These are phyloP conservation scores for Agaricus bisporus DNA, from an alignment of 768 basidiomycete species.

Conservation along the genomic window DNA sequence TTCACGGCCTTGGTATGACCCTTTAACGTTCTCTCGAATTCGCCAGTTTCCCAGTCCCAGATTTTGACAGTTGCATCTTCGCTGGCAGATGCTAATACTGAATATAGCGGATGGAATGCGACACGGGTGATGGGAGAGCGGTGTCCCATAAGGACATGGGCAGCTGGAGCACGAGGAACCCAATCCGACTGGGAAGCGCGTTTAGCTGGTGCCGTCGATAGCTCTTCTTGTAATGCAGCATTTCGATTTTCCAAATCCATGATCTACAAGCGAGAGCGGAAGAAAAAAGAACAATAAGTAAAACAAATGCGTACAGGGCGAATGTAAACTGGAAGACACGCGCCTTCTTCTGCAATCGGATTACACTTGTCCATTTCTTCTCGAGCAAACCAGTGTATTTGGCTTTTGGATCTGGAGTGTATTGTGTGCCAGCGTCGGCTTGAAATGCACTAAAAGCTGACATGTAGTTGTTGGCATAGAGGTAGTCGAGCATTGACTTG, in stretches of 20 bases:
- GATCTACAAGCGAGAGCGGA: conserved; percentile 44
- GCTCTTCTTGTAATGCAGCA: conserved; percentile 69
- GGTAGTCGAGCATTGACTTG: conserved; percentile 78
- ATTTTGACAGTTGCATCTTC: conserved; percentile 89
- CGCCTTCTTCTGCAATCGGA: conserved; percentile 93
- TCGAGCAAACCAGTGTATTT: conserved; percentile 84
- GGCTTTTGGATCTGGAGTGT: conserved; percentile 79
- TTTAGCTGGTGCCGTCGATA: conserved; percentile 41
- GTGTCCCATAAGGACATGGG: conserved; percentile 72
- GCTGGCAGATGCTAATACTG: conserved; percentile 76
- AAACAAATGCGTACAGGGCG: conserved; percentile 1
- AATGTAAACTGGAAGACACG: conserved; percentile 8
- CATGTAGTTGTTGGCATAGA: conserved; percentile 58
- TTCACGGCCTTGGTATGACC: conserved; percentile 87
- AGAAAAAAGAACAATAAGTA: background rate
- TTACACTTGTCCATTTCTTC: conserved; percentile 98
- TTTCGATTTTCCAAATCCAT: conserved; percentile 91
- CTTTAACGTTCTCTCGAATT: conserved; percentile 87
- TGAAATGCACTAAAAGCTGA: conserved; percentile 58
- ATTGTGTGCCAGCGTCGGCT: conserved; percentile 49
- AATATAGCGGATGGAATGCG: conserved; percentile 84
- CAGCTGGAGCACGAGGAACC: conserved; percentile 82
- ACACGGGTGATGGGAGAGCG: conserved; percentile 71
- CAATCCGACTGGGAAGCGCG: conserved; percentile 71
- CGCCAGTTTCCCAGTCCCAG: conserved; percentile 96